Base-by-base conservation (phyloP, 176 grass and related monocot genomes). In the Oryza glaberrima region DNA sequence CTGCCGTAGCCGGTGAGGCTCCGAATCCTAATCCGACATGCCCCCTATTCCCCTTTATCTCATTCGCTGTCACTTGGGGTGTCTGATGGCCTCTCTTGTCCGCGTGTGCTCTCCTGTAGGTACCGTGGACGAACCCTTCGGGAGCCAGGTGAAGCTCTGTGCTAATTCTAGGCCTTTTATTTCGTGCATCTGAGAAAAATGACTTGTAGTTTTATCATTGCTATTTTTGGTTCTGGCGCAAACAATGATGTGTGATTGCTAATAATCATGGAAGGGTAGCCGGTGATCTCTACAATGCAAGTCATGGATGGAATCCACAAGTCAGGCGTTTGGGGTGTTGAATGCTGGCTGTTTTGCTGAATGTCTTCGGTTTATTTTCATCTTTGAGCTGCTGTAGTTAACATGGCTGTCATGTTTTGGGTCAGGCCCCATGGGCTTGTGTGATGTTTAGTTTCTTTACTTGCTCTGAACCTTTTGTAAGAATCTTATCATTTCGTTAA, bases 101-200 rank as follows among this genome's bases (percentile, higher is more conserved):
- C 48, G 38, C 22, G 28, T 75, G 54, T 35, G 25, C 77, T 88
- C 75, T 74, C n/a, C 26, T 72, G 60, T 77, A 98, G 95, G 80
- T 90, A 75, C 78, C 17, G 67, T 95, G 70, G 89, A 88, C 88
- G 82, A 89, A 77, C 81, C 84, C 65, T 91, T 88, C 70, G 90
- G 87, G 80, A 89, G 75, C 51, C 84, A 98, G 87, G 95, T 98
- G 88, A 91, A 69, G 28, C 45, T 70, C 3, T 49, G 2, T 67
- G 40, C 78, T 73, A 45, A 38, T 73, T 80, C 19, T 46, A 87
- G 70, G 38, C 49, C 48, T 49, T 49, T 17, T n/a, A 6, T 64
- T 60, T 75, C n/a, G 68, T 54, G 45, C 41, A 80, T 44, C 83
- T 65, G 23, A 70, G 51, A n/a, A 65, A 46, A 73, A 28, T n/a